Evolutionary conservation across 75 land plant genomes (phyloP).

Genomic region (Cryptomeria japonica): DNA sequence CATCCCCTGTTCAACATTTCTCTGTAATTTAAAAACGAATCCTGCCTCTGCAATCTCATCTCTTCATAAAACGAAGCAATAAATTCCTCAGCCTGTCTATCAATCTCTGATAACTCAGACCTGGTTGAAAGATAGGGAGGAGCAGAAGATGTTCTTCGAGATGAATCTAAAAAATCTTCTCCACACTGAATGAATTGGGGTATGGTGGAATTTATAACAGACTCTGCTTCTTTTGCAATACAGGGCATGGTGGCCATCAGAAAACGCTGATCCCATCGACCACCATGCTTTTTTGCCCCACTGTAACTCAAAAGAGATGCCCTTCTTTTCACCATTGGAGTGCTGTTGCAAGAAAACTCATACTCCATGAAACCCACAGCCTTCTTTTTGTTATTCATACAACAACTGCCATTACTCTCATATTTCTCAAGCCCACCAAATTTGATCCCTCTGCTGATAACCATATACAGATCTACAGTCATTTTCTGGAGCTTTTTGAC

Average conservation of each 20-base stretch:
- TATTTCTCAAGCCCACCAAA: neutral
- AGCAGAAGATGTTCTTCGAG: neutral
- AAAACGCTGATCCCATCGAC: neutral
- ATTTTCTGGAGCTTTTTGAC: neutral
- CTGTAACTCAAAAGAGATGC: neutral
- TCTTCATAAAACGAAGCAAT: neutral
- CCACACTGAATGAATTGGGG: neutral
- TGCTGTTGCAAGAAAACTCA: constrained; percentile 4
- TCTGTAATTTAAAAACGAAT: neutral
- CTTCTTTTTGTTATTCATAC: neutral
- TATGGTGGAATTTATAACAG: neutral
- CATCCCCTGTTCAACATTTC: neutral
- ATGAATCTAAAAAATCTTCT: neutral
- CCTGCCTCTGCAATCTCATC: constrained; percentile 2
- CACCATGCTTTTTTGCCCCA: neutral
- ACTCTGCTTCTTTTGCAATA: constrained; percentile 1
- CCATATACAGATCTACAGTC: neutral
- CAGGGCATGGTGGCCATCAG: neutral
- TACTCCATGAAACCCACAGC: neutral
- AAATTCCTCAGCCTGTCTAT: constrained; percentile 2
- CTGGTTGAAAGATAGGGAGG: neutral
- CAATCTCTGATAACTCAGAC: neutral
- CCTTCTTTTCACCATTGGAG: neutral
- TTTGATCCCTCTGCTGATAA: neutral
- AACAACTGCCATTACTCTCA: neutral